Evolutionary conservation across 2,329 filamentous ascomycete genomes (phyloP), one percentile per base, ranked within the genome.

Genomic region (Trichoderma lentiforme): DNA sequence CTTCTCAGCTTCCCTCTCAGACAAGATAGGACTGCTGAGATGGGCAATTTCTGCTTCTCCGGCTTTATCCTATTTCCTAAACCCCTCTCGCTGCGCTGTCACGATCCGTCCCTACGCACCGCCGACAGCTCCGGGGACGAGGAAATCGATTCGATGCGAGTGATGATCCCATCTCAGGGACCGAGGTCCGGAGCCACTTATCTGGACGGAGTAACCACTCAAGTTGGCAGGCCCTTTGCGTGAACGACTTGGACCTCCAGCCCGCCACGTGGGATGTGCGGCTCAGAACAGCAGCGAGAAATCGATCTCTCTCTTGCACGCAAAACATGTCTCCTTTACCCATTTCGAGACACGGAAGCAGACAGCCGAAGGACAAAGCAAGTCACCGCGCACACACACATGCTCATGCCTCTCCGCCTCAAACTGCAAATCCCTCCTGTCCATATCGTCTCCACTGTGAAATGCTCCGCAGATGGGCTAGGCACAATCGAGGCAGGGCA

Each of bases 201-300:
- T 15, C 30, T 51, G 9, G 8, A 51, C 43, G 18, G 18, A n/a
- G 43, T 51, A 21, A 51, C 43, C 9, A 51, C 43, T 51, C 9
- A 51, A 21, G 18, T 51, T n/a, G 43, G n/a, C 43, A 51, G 43
- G 43, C 43, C 43, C 43, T 26, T 66, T 53, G 63, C 30, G 47
- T 56, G 63, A n/a, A 53, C 56, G 57, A 24, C 56, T 18, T 60
- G 36, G 56, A 34, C 36, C 39, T 39, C 43, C 43, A 30, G 56
- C 36, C 66, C 56, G 57, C 66, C 66, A 69, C 66, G 66, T 69
- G 66, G 66, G 21, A 47, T 60, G 65, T 60, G 66, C 39, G 56
- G 66, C 56, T 36, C n/a, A 67, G 21, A 36, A 67, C 15, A 57
- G 30, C 47, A 53, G 47, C 47, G 39, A 24, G 47, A 51, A 24